These are phyloP conservation scores for Alternaria solani DNA, from an alignment of 2,329 filamentous ascomycete genomes.

Conservation along the genomic window DNA sequence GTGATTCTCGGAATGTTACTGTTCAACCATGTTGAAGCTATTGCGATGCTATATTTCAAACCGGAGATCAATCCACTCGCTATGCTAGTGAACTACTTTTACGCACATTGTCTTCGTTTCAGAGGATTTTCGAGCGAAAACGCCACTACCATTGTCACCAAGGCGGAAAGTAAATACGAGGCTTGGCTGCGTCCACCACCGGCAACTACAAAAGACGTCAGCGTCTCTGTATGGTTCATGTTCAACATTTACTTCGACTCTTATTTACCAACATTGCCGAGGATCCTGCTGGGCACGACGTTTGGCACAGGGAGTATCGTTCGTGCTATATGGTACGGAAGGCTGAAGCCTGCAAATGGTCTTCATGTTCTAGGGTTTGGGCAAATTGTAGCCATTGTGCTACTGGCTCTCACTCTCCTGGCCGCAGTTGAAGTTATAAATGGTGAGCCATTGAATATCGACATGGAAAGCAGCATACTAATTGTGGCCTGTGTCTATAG, in stretches of 20 bases:
- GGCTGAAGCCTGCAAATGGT: not conserved
- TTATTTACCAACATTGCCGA: not conserved
- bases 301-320: constrained; percentile 4
- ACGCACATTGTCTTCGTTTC: not conserved
- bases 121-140: not conserved
- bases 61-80: not conserved
- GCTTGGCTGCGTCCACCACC: not conserved
- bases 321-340: not conserved
- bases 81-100: not conserved
- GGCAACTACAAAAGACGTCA: not conserved
- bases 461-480: too few species aligned
- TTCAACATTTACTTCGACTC: not conserved
- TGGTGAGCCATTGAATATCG: not conserved
- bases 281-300: not conserved
- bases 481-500: too few species aligned
- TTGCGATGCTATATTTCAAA: not conserved
- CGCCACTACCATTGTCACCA: not conserved
- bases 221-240: not conserved
- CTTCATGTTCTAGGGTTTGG: constrained; percentile 20
- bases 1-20: not conserved
- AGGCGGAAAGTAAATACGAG: not conserved
- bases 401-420: constrained; percentile 13
- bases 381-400: constrained; percentile 19
- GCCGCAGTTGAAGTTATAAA: constrained; percentile 16
- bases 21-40: not conserved